Percentiles rank a stretch among this genome's conserved stretches.
phyloP scores from a whole-genome alignment of 306 rosid genomes.

The Abrus pulchellus region DNA sequence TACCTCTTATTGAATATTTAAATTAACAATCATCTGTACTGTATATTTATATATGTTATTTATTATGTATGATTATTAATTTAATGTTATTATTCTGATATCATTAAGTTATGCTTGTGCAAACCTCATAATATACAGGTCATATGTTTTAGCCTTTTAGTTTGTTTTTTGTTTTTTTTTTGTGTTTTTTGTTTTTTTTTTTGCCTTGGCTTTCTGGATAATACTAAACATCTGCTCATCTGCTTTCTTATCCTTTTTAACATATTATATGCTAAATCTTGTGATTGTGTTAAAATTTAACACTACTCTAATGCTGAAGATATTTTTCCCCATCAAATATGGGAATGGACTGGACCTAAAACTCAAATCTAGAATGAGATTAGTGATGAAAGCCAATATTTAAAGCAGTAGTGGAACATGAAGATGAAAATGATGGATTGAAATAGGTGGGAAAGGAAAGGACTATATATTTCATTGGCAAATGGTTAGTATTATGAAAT shows the following conservation, averaged over 20 bases:
- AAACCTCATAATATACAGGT: slow-evolving; percentile 36
- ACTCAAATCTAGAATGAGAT: neutral
- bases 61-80: slow-evolving; percentile 9
- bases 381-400: slow-evolving; percentile 15
- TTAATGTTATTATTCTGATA: slow-evolving; percentile 25
- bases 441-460: slow-evolving; percentile 39
- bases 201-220: neutral
- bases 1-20: slow-evolving; percentile 20
- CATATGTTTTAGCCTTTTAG: neutral
- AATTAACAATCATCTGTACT: slow-evolving; percentile 9
- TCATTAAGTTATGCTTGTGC: slow-evolving; percentile 14
- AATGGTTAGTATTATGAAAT: neutral
- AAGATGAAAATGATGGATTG: slow-evolving; percentile 25
- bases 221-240: slow-evolving; percentile 22
- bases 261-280: slow-evolving; percentile 20
- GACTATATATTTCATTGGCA: slow-evolving; percentile 11
- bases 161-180: slow-evolving; percentile 22
- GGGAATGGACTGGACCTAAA: neutral
- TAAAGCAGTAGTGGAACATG: neutral
- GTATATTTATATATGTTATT: neutral
- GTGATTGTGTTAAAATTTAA: slow-evolving; percentile 8
- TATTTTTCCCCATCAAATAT: slow-evolving; percentile 4
- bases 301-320: neutral
- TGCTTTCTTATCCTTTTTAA: slow-evolving; percentile 9
- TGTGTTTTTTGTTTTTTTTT: no score